Evolutionary conservation across 1,139 yeast species (phyloP), one percentile per base, ranked within the genome.

Genomic region (Sugiyamaella neomexicana): DNA sequence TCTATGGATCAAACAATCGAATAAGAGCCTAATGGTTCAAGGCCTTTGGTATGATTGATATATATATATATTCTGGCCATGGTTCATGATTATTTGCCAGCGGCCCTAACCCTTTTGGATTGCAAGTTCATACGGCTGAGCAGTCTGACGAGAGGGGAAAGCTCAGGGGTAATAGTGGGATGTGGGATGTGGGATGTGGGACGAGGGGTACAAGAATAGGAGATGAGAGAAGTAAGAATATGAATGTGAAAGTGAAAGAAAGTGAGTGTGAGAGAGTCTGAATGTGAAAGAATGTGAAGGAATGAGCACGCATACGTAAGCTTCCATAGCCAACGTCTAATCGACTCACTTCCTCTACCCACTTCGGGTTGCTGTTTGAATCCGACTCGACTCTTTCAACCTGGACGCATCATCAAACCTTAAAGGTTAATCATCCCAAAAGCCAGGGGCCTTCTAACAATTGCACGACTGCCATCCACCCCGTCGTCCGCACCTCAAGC

Each of bases 151-250:
- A 42, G 46, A 42, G 36, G 7, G 46, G 46, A 42, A 42, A 42
- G 46, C 37, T 42, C 46, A 42, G 46, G 46, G 46, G 46, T 42
- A 42, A 31, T 13, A 15, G 27, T 17, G 17, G 12, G 43, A 23
- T 10, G 43, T 3, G 12, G 31, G n/a, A 27, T 6, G 16, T 15
- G 13, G 43, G 29, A 20, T 9, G 43, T 10, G 43, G 9, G 16
- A 3, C 13, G 31, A 23, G 7, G 7, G 41, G 7, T 27, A 6
- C 5, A 9, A 12, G 34, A 29, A 29, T 3, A 29, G n/a, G n/a
- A n/a, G n/a, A 9, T 29, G 34, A 4, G 38, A 34, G 2, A 12
- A n/a, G 16, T 5, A n/a, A 34, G 13, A 4, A 2, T 5, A n/a
- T 2, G 16, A n/a, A 34, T 34, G 8, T 2, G 16, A 6, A n/a